Percentiles rank a stretch among this genome's conserved stretches.
phyloP scores from a whole-genome alignment of 1,284 basidiomycete genomes.

The Fomitopsis schrenkii region DNA sequence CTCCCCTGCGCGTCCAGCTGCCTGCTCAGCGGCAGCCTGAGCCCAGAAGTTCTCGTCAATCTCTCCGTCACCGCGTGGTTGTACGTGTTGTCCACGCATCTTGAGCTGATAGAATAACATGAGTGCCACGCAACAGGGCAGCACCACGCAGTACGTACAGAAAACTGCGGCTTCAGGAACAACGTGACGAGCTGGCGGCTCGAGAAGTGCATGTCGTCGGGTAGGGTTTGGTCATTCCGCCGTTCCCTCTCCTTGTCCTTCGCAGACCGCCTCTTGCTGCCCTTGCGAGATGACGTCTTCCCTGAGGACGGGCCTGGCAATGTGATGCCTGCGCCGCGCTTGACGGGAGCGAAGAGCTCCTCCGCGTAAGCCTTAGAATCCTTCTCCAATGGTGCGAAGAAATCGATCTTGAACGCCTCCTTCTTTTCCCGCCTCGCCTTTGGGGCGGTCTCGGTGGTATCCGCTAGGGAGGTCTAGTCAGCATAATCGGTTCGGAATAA shows the following conservation, averaged over 20 bases:
- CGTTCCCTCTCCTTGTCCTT: slow-evolving; percentile 48
- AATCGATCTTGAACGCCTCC: slow-evolving; percentile 87
- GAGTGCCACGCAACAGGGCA: not conserved
- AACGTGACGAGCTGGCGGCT: slow-evolving; percentile 86
- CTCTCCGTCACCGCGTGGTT: slow-evolving; percentile 67
- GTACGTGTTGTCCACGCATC: slow-evolving; percentile 69
- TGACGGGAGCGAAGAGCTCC: slow-evolving; percentile 78
- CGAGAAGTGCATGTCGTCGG: slow-evolving; percentile 98
- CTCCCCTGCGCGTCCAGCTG: slow-evolving; percentile 48
- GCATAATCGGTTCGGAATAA: not conserved
- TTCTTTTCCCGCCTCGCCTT: slow-evolving; percentile 76
- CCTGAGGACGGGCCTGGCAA: slow-evolving; percentile 52
- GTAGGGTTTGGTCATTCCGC: slow-evolving; percentile 78
- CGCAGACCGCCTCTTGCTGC: slow-evolving; percentile 39
- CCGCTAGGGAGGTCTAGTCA: slow-evolving; percentile 33
- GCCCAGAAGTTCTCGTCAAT: slow-evolving; percentile 97
- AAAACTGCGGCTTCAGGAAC: slow-evolving; percentile 95
- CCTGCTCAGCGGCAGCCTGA: slow-evolving; percentile 81
- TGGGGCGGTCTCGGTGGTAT: slow-evolving; percentile 42
- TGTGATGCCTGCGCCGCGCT: slow-evolving; percentile 61
- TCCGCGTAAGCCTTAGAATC: slow-evolving; percentile 71
- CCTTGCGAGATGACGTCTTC: slow-evolving; percentile 42
- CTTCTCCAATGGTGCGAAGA: slow-evolving; percentile 60
- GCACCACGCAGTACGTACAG: slow-evolving; percentile 46
- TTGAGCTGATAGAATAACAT: slow-evolving; percentile 49